These are phyloP conservation scores for Filobasidium uniguttulatum DNA, from an alignment of 1,284 basidiomycete genomes.

Conservation along the genomic window DNA sequence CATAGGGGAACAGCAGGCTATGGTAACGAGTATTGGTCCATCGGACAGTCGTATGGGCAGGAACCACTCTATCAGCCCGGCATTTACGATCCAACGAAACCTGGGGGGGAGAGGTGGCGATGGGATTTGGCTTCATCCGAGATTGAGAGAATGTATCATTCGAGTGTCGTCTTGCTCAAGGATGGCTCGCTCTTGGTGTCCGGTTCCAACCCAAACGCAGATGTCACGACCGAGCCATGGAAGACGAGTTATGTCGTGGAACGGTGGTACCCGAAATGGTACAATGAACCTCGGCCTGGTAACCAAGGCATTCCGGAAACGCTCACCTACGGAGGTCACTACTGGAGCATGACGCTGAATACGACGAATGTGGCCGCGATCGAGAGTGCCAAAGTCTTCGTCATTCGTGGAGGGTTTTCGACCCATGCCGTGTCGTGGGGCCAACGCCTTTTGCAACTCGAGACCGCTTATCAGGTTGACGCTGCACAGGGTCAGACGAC, in stretches of 20 bases:
- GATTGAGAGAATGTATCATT: conserved; percentile 75
- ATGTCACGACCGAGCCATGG: conserved; percentile 42
- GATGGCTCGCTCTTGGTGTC: conserved; percentile 76
- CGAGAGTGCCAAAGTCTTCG: conserved; percentile 49
- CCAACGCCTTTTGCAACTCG: conserved; percentile 48
- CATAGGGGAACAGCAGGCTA: conserved; percentile 52
- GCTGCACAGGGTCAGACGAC: conserved; percentile 52
- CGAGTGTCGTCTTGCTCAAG: conserved; percentile 72
- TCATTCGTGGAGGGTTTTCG: conserved; percentile 80
- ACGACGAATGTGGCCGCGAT: conserved; percentile 42
- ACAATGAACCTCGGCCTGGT: conserved; percentile 54
- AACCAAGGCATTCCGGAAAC: conserved; percentile 23
- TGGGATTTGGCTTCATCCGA: conserved; percentile 35
- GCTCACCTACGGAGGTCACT: conserved; percentile 56
- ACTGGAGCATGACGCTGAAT: conserved; percentile 57
- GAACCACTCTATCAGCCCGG: conserved; percentile 34
- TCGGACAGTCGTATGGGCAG: conserved; percentile 35
- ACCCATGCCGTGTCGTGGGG: conserved; percentile 71
- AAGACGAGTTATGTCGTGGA: conserved; percentile 32
- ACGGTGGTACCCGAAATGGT: conserved; percentile 39
- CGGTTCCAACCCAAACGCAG: conserved; percentile 85
- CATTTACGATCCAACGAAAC: conserved; percentile 53
- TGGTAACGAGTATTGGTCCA: conserved; percentile 32
- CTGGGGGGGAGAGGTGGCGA: conserved; percentile 51
- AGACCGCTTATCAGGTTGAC: conserved; percentile 66